Percentiles rank a stretch among this genome's conserved stretches.
These are phyloP conservation scores for Tylopilus plumbeoviolaceoides DNA, from an alignment of 768 basidiomycete species.

Conservation along the genomic window DNA sequence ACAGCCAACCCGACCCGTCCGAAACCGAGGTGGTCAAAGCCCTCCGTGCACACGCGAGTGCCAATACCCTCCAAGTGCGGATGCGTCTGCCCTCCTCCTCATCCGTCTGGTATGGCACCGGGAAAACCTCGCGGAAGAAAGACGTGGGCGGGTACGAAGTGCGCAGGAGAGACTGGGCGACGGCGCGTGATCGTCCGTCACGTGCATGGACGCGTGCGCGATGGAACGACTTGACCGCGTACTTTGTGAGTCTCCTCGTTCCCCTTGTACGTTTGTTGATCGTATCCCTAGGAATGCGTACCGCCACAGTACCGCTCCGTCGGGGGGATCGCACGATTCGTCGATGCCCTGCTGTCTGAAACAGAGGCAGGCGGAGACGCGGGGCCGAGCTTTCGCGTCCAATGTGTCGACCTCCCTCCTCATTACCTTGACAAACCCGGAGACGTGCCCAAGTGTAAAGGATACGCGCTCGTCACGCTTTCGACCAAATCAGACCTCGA, in stretches of 20 bases:
- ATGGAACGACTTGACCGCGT: slow-evolving; percentile 65
- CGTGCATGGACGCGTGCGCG: slow-evolving; percentile 36
- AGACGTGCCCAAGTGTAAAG: slow-evolving; percentile 58
- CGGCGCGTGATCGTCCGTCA: slow-evolving; percentile 15
- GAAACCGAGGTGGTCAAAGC: slow-evolving; percentile 56
- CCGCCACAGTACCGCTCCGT: slow-evolving; percentile 51
- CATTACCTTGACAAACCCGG: slow-evolving; percentile 61
- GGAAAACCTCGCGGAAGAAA: slow-evolving; percentile 26
- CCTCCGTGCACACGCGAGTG: slow-evolving; percentile 45
- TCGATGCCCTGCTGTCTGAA: slow-evolving; percentile 32
- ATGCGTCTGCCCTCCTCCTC: slow-evolving; percentile 44
- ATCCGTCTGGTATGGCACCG: slow-evolving; percentile 35
- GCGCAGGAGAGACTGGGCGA: slow-evolving; percentile 47
- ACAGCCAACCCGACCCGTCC: slow-evolving; percentile 13
- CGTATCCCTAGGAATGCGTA: slow-evolving; percentile 57
- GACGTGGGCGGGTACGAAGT: slow-evolving; percentile 61
- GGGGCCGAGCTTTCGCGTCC: slow-evolving; percentile 32
- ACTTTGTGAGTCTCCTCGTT: slow-evolving; percentile 45
- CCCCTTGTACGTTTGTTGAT: not conserved
- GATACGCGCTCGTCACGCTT: slow-evolving; percentile 70
- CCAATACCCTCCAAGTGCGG: slow-evolving; percentile 64
- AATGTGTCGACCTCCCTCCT: slow-evolving; percentile 53
- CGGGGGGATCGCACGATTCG: slow-evolving; percentile 46
- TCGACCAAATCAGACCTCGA: slow-evolving; percentile 36
- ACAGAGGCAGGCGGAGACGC: not conserved